These are phyloP conservation scores for Penicillium goetzii DNA, from an alignment of 495 filamentous ascomycete genomes.

Conservation along the genomic window DNA sequence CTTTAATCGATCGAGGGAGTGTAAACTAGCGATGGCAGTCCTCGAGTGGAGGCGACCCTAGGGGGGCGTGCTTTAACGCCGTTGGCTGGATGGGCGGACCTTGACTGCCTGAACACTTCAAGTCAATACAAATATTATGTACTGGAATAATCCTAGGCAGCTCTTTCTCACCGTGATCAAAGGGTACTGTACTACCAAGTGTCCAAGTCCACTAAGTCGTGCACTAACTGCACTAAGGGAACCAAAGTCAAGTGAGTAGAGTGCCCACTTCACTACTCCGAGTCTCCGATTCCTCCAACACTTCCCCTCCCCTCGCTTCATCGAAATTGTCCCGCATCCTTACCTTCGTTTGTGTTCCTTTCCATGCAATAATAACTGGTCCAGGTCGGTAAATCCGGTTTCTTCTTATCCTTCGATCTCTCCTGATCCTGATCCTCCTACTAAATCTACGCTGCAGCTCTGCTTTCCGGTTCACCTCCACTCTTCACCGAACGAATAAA, in stretches of 20 bases:
- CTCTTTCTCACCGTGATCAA: not conserved
- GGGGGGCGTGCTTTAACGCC: constrained; percentile 5
- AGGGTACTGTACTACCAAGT: not conserved
- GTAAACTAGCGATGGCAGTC: constrained; percentile 6
- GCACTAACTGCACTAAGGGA: not conserved
- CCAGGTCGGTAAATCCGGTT: constrained; percentile 3
- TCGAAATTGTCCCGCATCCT: constrained; percentile 2
- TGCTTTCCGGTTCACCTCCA: constrained; percentile 5
- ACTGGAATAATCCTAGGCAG: not conserved
- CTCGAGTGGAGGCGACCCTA: constrained; percentile 6
- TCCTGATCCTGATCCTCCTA: not conserved
- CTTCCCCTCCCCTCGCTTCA: constrained; percentile 23
- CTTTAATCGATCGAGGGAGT: constrained; percentile 8
- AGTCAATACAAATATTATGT: too few relatives aligned
- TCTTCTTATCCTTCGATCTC: not conserved
- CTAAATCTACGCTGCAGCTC: not conserved
- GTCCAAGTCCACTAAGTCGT: not conserved
- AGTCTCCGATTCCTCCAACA: not conserved
- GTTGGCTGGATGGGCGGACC: constrained; percentile 1
- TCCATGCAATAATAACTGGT: not conserved
- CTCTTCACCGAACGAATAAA: not conserved
- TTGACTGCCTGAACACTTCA: not conserved
- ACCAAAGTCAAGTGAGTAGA: not conserved
- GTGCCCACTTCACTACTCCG: not conserved
- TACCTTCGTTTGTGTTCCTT: not conserved